Evolutionary conservation across 1,139 yeast genomes (phyloP), one percentile per base, ranked within the genome.

Genomic region (Saccharomyces pastorianus): DNA sequence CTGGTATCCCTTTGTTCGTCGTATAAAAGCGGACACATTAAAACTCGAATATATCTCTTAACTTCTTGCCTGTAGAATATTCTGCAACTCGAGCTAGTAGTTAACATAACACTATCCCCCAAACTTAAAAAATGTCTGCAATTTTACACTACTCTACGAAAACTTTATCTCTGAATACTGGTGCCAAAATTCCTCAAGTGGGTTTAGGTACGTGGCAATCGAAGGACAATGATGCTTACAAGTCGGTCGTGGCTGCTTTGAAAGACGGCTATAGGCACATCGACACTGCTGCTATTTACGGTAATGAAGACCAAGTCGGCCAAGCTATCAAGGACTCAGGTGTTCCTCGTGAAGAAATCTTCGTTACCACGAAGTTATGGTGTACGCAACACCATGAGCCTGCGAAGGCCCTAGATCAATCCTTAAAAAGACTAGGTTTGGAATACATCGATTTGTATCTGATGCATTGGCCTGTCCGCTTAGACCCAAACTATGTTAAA

Each of bases 151-250:
- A 62, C 47, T 57, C 59, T 42, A 58, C 61, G 28, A 53, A 81
- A 51, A 65, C 71, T 7, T 56, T 72, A 59, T 74, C 72, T 46
- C 75, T 87, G 56, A 85, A 84, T 76, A 79, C 81, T 56, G 93
- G 93, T 23, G 73, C 72, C 55, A 64, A 68, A 46, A 84, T 87
- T 61, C 95, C 95, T 27, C 82, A 78, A 28, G 69, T 87, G 56
- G 95, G 90, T 1, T 75, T 86, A 48, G 95, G 95, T 46, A 87
- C 95, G n/a, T 87, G 90, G 89, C 78, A 79, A 68, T 78, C 89
- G 14, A 71, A 79, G 23, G 76, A 78, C 47, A 82, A 79, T 53
- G 88, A 82, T 56, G 83, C 79, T n/a, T 80, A 81, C 64, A 71
- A 76, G 26, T 80, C 93, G 20, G 86, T 82, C 31, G 71, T 79